These are phyloP conservation scores for Podochytrium sp. DNA, from an alignment of 192 early-diverging fungal species.

Conservation along the genomic window DNA sequence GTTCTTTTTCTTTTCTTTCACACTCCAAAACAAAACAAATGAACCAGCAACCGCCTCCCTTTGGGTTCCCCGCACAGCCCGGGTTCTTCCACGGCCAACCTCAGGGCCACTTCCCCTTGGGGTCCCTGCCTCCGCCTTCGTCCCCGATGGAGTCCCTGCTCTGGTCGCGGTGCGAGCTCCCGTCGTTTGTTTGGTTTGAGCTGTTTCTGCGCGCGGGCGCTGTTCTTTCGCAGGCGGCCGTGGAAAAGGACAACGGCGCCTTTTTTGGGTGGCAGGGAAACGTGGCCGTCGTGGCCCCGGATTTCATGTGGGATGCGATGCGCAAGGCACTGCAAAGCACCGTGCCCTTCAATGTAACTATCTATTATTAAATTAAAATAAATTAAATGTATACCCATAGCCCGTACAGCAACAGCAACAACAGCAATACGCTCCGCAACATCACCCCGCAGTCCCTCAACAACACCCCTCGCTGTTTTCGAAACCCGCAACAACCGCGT, in stretches of 20 bases:
- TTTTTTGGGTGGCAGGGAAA: constrained; percentile 35
- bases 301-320: constrained; percentile 31
- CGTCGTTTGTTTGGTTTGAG: constrained; percentile 36
- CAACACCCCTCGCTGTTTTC: background rate
- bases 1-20: no score
- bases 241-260: background rate
- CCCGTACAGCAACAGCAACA: background rate
- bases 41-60: no score
- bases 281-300: constrained; percentile 31
- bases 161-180: constrained; percentile 32
- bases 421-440: background rate
- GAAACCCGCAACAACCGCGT: constrained; percentile 15
- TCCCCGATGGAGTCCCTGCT: no score
- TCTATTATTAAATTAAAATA: background rate
- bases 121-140: no score
- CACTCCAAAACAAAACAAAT: no score
- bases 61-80: no score
- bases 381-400: background rate
- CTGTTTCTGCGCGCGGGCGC: constrained; percentile 34
- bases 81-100: no score
- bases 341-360: constrained; percentile 5
- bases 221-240: constrained; percentile 28
- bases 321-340: background rate
- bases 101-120: no score
- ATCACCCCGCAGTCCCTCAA: background rate